Conservation (phyloP, 2,329 filamentous ascomycete genomes). For the Apiospora hydei region DNA sequence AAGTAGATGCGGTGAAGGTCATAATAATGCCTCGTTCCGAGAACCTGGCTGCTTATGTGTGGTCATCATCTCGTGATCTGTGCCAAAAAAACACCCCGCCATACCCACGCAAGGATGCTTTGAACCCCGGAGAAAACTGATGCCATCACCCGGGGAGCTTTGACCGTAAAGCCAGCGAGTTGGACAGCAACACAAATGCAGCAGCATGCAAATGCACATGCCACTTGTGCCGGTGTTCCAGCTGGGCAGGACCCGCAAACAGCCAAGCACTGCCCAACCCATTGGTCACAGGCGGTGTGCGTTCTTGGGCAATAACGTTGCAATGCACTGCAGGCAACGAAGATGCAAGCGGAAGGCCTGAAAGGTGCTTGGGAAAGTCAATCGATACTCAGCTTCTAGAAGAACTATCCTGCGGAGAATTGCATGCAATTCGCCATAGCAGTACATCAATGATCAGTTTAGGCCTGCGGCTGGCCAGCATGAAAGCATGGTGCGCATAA, state of each 20-base stretch:
- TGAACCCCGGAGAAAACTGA: not conserved
- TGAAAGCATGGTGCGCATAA: not conserved
- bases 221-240: constrained; percentile 18
- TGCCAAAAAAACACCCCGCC: not conserved
- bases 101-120: not conserved
- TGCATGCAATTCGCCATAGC: not conserved
- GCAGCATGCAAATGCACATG: not conserved
- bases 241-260: not conserved
- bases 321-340: not conserved
- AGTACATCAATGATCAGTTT: not conserved
- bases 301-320: too few relatives aligned
- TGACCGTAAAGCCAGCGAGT: not conserved
- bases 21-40: not conserved
- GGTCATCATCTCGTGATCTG: not conserved
- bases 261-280: not conserved
- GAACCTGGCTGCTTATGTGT: not conserved
- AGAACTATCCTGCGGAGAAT: not conserved
- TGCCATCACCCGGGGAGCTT: not conserved
- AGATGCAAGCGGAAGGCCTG: not conserved
- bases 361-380: too few relatives aligned
- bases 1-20: not conserved
- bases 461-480: not conserved
- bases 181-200: not conserved
- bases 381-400: not conserved
- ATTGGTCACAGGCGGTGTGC: not conserved